Evolutionary conservation across 768 basidiomycete genomes (phyloP), one percentile per base, ranked within the genome.

Genomic region (Amanita jacksonii): DNA sequence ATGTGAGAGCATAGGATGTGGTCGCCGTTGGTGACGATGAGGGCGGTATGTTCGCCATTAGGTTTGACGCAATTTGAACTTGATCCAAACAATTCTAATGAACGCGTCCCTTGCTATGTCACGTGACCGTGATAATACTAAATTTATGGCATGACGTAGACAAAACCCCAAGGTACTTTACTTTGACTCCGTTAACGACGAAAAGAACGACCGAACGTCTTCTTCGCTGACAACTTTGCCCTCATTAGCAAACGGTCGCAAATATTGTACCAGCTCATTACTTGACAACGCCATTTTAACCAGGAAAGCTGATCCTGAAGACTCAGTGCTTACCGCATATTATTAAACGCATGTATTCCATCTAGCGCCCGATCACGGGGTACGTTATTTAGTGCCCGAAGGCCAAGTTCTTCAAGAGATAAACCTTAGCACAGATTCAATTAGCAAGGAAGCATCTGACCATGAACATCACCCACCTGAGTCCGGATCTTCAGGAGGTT

Each of bases 401-500:
- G 70, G 8, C 88, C 88, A 4, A 91, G 72, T 56, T 88, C 85
- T 57, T 90, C 88, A 25, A 91, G 62, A 13, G 87, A 85, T 39
- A 88, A 64, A 19, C 76, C 87, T 86, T 49, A 43, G 52, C 46
- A 38, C 8, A 4, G 24, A 8, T 30, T 47, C 24, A 38, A 12
- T 32, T 25, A 38, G 36, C 16, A 8, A 45, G 19, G 22, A 38
- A 41, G 10, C 23, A 28, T 13, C n/a, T 18, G 4, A 35, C 37
- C 6, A 13, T 5, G n/a, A 30, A 25, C 8, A 32, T 24, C 28
- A 38, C 18, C 42, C 48, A 79, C 87, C 78, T 49, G 79, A 86
- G 56, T 91, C 88, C 8, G 88, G 87, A 60, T 90, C 88, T 54
- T 85, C 79, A 3, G 87, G 88, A 1, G 84, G 85, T 56, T 87